Base-by-base conservation (phyloP, 2,329 filamentous ascomycete species). In the Microdochium paspali region DNA sequence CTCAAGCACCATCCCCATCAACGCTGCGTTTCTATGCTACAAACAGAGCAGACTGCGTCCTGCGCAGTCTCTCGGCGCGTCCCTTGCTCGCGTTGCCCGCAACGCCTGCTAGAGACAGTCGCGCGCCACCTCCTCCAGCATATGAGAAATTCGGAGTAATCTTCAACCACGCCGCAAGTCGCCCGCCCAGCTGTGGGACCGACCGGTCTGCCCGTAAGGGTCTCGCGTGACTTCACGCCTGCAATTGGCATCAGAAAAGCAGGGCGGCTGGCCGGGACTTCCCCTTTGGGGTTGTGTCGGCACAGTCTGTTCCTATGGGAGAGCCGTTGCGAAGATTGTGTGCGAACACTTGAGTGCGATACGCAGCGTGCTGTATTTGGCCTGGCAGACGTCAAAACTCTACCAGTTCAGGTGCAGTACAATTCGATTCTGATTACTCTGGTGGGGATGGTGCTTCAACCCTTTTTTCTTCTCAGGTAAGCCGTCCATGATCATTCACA, bases 61-160 rank as follows among this genome's bases (percentile, higher is more conserved):
- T 61, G 63, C 64, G 61, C 56, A 40, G 35, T 40, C 35, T 40
- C 35, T 40, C 35, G 35, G 57, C 64, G 61, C 60, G 58, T 57
- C 59, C 64, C 64, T 68, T 63, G 49, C 46, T 49, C n/a, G n/a
- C 46, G 51, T 47, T 45, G 53, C 60, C 43, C 49, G 32, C 46
- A 53, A 49, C 48, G 46, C 26, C 35, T 47, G 49, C 48, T 21
- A n/a, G 15, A 40, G 35, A 21, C 35, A 7, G 18, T 21, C 15
- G 10, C 15, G 31, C 13, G 35, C 35, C 35, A 21, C 45, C 47
- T 45, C 52, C 47, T 47, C 47, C 55, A 71, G 87, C 88, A 90
- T 89, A 89, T 90, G 87, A 89, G 87, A 93, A 93, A 93, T 91
- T 93, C 87, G 87, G 88, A 93, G 88, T 86, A 93, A 83, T 90